Conservation (phyloP, 2,329 filamentous ascomycete species). For the Aspergillus sergii region DNA sequence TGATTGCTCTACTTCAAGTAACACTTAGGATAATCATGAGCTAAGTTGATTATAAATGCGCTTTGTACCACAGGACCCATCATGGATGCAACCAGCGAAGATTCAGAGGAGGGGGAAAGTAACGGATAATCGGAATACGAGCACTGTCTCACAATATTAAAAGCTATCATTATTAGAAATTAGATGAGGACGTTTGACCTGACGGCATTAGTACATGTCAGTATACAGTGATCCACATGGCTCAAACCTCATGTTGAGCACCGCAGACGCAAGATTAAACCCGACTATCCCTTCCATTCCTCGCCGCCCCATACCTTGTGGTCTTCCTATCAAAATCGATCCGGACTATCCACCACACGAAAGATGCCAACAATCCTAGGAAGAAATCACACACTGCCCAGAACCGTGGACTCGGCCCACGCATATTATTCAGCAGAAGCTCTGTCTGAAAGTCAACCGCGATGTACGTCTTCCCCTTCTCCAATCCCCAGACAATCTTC, state of each 20-base stretch:
- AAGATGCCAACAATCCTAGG: not conserved
- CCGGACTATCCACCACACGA: slow-evolving; percentile 4
- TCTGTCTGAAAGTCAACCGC: slow-evolving; percentile 9
- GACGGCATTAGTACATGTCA: not conserved
- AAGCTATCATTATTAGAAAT: not conserved
- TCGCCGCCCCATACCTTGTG: not conserved
- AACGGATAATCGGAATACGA: too few species aligned
- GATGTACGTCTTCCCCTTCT: slow-evolving; percentile 9
- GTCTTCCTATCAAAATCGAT: not conserved
- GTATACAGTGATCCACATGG: not conserved
- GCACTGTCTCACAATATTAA: too few species aligned
- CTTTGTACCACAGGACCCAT: not conserved
- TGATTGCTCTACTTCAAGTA: not conserved
- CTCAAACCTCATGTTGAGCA: not conserved
- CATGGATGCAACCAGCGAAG: not conserved
- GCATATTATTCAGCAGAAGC: slow-evolving; percentile 10
- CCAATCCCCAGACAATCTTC: slow-evolving; percentile 5
- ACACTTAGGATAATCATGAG: not conserved
- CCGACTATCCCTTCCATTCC: not conserved
- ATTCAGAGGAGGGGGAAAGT: not conserved
- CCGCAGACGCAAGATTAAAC: not conserved
- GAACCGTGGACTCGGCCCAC: slow-evolving; percentile 12
- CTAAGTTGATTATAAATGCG: not conserved
- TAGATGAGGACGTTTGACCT: not conserved
- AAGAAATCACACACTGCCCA: slow-evolving; percentile 8